Evolutionary conservation across 2,329 filamentous ascomycete genomes (phyloP).

Genomic region (Penicillium sclerotigenum): DNA sequence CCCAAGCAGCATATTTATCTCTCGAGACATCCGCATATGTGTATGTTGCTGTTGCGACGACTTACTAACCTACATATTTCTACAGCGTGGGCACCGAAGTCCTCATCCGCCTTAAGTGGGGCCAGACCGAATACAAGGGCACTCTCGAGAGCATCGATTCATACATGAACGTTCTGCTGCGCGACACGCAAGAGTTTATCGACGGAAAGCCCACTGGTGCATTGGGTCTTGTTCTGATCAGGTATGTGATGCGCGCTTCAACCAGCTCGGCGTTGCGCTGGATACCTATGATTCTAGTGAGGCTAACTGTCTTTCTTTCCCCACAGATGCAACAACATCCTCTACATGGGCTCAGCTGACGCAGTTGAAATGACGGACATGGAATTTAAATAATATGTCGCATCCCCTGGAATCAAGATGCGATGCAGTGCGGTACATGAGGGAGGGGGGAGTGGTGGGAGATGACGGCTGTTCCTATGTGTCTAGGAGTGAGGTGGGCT

Average conservation of each 20-base stretch:
- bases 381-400: conserved; percentile 32
- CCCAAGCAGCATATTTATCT: neutral
- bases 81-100: conserved; percentile 82
- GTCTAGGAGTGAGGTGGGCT: neutral
- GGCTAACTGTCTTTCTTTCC: neutral
- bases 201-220: conserved; percentile 79
- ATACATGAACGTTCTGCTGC: conserved; percentile 98
- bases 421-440: neutral
- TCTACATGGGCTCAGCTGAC: conserved; percentile 71
- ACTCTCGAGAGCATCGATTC: conserved; percentile 88
- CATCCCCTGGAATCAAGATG: neutral
- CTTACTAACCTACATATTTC: neutral
- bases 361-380: conserved; percentile 49
- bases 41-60: neutral
- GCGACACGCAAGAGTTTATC: conserved; percentile 87
- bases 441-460: neutral
- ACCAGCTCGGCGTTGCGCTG: too few relatives aligned
- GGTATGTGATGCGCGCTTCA: conserved; percentile 53
- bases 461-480: neutral
- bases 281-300: neutral
- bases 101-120: conserved; percentile 94
- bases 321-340: conserved; percentile 86
- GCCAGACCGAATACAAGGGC: conserved; percentile 95
- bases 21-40: neutral
- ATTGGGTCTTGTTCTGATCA: conserved; percentile 86